Base-by-base conservation (phyloP, 306 rosid genomes). In the Acacia acuminata region DNA sequence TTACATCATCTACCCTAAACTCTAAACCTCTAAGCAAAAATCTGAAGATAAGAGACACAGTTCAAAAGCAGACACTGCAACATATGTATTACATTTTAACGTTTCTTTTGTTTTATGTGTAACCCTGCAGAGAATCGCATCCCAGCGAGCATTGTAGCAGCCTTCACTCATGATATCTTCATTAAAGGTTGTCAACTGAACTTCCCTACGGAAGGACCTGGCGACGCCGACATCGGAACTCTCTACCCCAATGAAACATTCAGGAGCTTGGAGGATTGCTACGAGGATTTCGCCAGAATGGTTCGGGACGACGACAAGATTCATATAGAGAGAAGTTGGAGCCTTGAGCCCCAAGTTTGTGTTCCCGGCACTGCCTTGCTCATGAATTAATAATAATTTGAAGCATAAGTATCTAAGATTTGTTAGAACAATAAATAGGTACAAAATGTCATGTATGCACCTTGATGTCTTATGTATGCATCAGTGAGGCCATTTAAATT, bases 101-200 rank as follows among this genome's bases (percentile, higher is more conserved):
- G 13, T 8, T 56, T 20, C 30, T 22, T 10, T 60, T 22, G 24
- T 60, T 60, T 61, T 11, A 25, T 25, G 30, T 42, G 10, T 67
- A 25, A 47, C 14, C 20, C 17, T 79, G 86, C 88, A 92, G 97
- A 83, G 82, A 90, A 89, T 43, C 32, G 83, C 9, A 85, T 90
- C 30, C 97, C 97, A 0, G 55, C 73, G 70, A 92, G 97, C 34
- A 12, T 92, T 40, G 97, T 92, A 51, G 97, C 97, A 10, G 82
- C 97, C 94, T 90, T 92, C 84, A 92, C 97, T 1, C 93, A 90
- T 77, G 97, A 92, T 47, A 92, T 92, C 71, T 90, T 92, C 82
- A 89, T 92, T 75, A 90, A 86, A 9, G 97, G 97, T 32, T 92
- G 94, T 76, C 97, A 92, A 66, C 27, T 77, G 0, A 84, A 89